These are phyloP conservation scores for Gomphus bonarii DNA, from an alignment of 1,284 basidiomycete genomes.

Conservation along the genomic window DNA sequence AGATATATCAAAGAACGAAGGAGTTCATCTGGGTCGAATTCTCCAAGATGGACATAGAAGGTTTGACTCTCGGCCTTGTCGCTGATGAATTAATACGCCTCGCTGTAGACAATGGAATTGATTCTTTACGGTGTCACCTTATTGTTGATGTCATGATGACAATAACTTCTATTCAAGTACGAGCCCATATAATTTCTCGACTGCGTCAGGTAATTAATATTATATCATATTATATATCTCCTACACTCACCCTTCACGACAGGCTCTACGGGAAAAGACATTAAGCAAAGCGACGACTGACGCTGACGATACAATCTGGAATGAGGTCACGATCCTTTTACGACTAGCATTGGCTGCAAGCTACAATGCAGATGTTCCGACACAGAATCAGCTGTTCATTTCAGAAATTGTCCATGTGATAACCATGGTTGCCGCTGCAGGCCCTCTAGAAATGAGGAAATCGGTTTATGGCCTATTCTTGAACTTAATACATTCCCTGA, in stretches of 20 bases:
- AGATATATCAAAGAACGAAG: slow-evolving; percentile 73
- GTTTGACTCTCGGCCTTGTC: slow-evolving; percentile 54
- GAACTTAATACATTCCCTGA: slow-evolving; percentile 71
- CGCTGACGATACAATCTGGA: not conserved
- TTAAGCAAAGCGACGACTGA: not conserved
- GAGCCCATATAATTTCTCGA: slow-evolving; percentile 67
- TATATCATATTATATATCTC: not conserved
- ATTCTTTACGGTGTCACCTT: slow-evolving; percentile 63
- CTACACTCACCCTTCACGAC: not conserved
- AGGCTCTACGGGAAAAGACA: not conserved
- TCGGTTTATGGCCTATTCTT: slow-evolving; percentile 74
- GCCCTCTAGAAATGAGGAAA: slow-evolving; percentile 64
- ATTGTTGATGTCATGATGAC: slow-evolving; percentile 66
- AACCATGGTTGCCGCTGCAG: slow-evolving; percentile 66
- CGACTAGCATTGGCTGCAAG: slow-evolving; percentile 64
- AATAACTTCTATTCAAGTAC: slow-evolving; percentile 65
- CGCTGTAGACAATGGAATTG: slow-evolving; percentile 72
- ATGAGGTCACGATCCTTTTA: slow-evolving; percentile 29
- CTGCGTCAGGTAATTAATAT: slow-evolving; percentile 22
- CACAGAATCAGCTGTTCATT: slow-evolving; percentile 66
- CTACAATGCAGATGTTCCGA: slow-evolving; percentile 51
- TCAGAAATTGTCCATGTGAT: slow-evolving; percentile 76
- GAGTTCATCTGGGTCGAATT: slow-evolving; percentile 70
- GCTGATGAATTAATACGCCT: slow-evolving; percentile 71
- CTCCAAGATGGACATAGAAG: slow-evolving; percentile 41